phyloP scores from a whole-genome alignment of 495 filamentous ascomycete genomes.

The Penicillium soppii region DNA sequence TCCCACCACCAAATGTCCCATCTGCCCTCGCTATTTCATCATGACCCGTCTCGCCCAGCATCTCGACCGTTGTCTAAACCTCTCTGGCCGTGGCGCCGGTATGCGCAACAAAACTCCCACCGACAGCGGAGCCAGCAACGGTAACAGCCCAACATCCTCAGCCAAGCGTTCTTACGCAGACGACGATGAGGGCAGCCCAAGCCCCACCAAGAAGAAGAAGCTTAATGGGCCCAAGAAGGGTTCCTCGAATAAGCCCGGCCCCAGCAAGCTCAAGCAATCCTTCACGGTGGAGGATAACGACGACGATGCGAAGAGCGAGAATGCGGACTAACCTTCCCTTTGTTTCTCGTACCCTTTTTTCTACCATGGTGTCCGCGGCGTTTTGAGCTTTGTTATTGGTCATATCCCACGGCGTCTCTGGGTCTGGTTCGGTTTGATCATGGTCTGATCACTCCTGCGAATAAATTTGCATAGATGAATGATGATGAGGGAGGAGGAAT shows the following conservation, averaged over 20 bases:
- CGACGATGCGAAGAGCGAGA: conserved; percentile 30
- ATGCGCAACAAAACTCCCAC: conserved; percentile 46
- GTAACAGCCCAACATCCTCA: conserved; percentile 35
- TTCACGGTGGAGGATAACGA: conserved; percentile 31
- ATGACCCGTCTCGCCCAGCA: conserved; percentile 68
- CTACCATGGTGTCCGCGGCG: conserved; percentile 18
- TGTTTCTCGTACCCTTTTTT: conserved; percentile 6
- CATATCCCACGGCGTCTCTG: conserved; percentile 23
- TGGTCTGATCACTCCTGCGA: conserved; percentile 2
- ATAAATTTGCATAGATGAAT: conserved; percentile 33
- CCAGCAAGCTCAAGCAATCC: conserved; percentile 48
- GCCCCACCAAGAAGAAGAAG: conserved; percentile 49
- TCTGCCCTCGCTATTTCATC: conserved; percentile 59
- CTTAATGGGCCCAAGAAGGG: conserved; percentile 40
- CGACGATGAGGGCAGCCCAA: conserved; percentile 37
- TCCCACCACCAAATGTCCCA: conserved; percentile 70
- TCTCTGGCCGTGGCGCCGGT: conserved; percentile 67
- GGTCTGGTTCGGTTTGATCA: conserved; percentile 15
- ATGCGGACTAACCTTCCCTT: conserved; percentile 17
- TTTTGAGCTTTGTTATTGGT: conserved; percentile 14
- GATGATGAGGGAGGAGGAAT: conserved; percentile 21
- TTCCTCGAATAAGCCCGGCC: conserved; percentile 38
- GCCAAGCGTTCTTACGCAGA: conserved; percentile 41
- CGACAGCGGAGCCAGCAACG: conserved; percentile 34
- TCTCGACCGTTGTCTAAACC: conserved; percentile 77